A percentile compares a stretch with the other conserved stretches of the same genome.
Evolutionary conservation across 2,329 filamentous ascomycete genomes (phyloP).

Genomic region (Endoconidiophora polonica): DNA sequence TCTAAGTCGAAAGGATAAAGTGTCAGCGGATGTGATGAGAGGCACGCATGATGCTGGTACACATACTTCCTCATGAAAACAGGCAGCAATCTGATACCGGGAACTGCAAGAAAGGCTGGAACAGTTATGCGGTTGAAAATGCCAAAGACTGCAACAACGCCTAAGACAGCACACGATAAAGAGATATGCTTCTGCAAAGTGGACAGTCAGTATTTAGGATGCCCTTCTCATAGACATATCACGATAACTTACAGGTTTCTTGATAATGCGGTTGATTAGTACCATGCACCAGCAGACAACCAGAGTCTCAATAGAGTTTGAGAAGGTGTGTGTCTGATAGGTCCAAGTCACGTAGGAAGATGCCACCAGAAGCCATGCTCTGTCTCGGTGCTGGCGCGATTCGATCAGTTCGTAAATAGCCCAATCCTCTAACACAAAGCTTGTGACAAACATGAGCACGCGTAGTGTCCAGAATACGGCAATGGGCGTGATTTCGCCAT

Average conservation of each 20-base stretch:
- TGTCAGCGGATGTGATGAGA: slow-evolving; percentile 17
- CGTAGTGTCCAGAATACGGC: slow-evolving; percentile 81
- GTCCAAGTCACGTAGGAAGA: slow-evolving; percentile 99
- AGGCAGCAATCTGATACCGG: slow-evolving; percentile 65
- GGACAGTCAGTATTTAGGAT: slow-evolving; percentile 15
- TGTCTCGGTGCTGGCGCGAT: slow-evolving; percentile 51
- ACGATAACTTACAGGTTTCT: slow-evolving; percentile 48
- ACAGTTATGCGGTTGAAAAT: slow-evolving; percentile 96
- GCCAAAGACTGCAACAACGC: slow-evolving; percentile 67
- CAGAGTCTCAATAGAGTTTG: slow-evolving; percentile 89
- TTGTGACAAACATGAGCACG: slow-evolving; percentile 81
- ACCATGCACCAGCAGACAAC: slow-evolving; percentile 88
- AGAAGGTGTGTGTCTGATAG: slow-evolving; percentile 95
- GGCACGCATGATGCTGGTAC: too few relatives aligned
- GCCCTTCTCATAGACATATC: not conserved
- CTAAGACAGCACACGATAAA: slow-evolving; percentile 60
- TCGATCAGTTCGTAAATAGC: slow-evolving; percentile 81
- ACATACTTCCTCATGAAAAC: slow-evolving; percentile 58
- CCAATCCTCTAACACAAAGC: slow-evolving; percentile 96
- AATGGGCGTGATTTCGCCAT: slow-evolving; percentile 63
- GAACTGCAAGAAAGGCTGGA: slow-evolving; percentile 77
- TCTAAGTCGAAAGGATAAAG: not conserved
- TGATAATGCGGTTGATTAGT: slow-evolving; percentile 70
- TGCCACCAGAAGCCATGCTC: slow-evolving; percentile 69
- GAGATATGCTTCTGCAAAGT: slow-evolving; percentile 51